Percentiles rank a stretch among this genome's conserved stretches.
These are phyloP conservation scores for Hemisphaericaspora xylofermentans DNA, from an alignment of 1,139 yeast species.

Conservation along the genomic window DNA sequence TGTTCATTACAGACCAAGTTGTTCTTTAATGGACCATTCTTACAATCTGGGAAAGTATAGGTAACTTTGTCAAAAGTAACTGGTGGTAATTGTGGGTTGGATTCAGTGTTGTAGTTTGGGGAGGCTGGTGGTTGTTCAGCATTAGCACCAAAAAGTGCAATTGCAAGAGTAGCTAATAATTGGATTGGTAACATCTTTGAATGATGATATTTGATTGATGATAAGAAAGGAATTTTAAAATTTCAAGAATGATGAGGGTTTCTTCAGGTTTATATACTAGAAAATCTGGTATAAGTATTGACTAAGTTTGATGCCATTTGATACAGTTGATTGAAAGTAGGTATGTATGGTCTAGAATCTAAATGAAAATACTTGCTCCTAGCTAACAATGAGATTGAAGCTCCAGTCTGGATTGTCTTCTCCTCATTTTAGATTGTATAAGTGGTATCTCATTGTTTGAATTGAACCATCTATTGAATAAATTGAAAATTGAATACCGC, in stretches of 20 bases:
- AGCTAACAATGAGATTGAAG: background rate
- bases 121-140: slow-evolving; percentile 8
- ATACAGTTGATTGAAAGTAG: too few relatives aligned
- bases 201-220: slow-evolving; percentile 1
- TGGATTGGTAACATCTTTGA: slow-evolving; percentile 6
- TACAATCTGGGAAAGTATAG: slow-evolving; percentile 9
- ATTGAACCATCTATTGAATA: background rate
- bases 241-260: background rate
- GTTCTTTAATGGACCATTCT: slow-evolving; percentile 9
- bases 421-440: background rate
- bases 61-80: slow-evolving; percentile 5
- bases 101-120: slow-evolving; percentile 8
- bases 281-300: background rate
- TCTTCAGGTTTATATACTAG: slow-evolving; percentile 2
- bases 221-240: background rate
- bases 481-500: too few relatives aligned
- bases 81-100: slow-evolving; percentile 10
- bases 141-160: slow-evolving; percentile 4
- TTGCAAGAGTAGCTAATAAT: slow-evolving; percentile 5
- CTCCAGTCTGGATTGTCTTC: slow-evolving; percentile 2
- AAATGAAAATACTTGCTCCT: background rate
- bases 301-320: too few relatives aligned
- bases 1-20: slow-evolving; percentile 7
- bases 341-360: background rate
- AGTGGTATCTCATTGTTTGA: background rate